Evolutionary conservation across 768 basidiomycete genomes (phyloP), one percentile per base, ranked within the genome.

Genomic region (Boletus rubropictus): DNA sequence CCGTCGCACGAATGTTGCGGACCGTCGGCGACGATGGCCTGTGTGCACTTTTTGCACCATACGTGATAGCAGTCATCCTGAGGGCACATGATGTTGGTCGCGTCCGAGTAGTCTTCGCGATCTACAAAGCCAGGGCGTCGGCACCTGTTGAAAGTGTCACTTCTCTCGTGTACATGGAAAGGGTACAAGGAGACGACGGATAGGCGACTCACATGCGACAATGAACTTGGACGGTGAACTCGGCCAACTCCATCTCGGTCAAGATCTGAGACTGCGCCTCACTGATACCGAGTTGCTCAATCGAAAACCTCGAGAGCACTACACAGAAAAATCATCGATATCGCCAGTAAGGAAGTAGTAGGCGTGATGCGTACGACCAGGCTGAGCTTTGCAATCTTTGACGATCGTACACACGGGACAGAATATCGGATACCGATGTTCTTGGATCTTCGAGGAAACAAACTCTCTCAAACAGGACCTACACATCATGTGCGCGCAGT

Each of bases 41-140:
- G 75, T 22, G 73, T 74, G 61, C 82, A 84, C 24, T 62, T 61
- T 62, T 78, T 84, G 62, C 82, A 84, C 83, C 82, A 84, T 5
- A 69, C 61, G 52, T 79, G 64, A 1, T 62, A 55, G 48, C 82
- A 84, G 17, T 62, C 60, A 0, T 58, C 65, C 34, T 75, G 57
- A 5, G 79, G 80, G 50, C 83, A 84, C 12, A 64, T 57, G 29
- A 84, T 61, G 22, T 72, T 67, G 27, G 61, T 60, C 12, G 59
- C 57, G 6, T 65, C 65, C 10, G 64, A 57, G 49, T 75, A 70
- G 44, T 82, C 77, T 28, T 61, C 53, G 17, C 73, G 72, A 55
- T 78, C 80, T 7, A 84, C 74, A 42, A 72, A 73, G 15, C 71
- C 61, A 3, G 72, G 68, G 14, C 72, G 59, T 17, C 65, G 58